Evolutionary conservation across 2,329 filamentous ascomycete species (phyloP).

Genomic region (Aspergillus tamarii): DNA sequence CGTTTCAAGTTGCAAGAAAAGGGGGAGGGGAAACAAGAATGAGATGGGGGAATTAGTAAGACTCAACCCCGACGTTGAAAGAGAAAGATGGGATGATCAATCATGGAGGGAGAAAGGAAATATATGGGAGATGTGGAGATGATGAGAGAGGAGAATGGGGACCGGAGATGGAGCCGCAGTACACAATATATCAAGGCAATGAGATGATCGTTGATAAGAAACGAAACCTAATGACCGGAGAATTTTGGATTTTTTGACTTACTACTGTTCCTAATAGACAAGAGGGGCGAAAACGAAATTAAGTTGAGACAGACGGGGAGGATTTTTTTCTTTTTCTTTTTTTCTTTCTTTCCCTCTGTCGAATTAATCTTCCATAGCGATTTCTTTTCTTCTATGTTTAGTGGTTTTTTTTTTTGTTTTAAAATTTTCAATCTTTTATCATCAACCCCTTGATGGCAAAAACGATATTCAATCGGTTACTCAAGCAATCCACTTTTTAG

Average conservation of each 20-base stretch:
- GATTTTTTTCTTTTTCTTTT: not conserved
- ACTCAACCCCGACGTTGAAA: not conserved
- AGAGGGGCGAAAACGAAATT: conserved; percentile 2
- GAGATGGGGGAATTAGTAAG: not conserved
- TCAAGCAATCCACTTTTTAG: not conserved
- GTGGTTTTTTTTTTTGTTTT: not conserved
- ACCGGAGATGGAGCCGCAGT: conserved; percentile 7
- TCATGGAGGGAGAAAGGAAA: not conserved
- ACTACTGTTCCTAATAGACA: not conserved
- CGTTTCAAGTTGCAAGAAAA: not conserved
- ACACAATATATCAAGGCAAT: conserved; percentile 6
- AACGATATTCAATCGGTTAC: not conserved
- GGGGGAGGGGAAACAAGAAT: not conserved
- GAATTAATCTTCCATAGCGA: not conserved
- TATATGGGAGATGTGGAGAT: conserved; percentile 3
- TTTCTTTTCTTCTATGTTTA: not conserved
- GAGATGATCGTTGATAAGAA: conserved; percentile 6
- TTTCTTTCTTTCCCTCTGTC: not conserved
- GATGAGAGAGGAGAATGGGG: not conserved
- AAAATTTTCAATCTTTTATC: not conserved
- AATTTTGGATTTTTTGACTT: conserved; percentile 1
- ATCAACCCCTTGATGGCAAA: not conserved
- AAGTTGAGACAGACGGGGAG: not conserved
- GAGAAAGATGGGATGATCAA: not conserved
- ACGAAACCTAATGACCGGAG: not conserved